phyloP scores from a whole-genome alignment of 805 yeast genomes.

The Ogataea minuta region DNA sequence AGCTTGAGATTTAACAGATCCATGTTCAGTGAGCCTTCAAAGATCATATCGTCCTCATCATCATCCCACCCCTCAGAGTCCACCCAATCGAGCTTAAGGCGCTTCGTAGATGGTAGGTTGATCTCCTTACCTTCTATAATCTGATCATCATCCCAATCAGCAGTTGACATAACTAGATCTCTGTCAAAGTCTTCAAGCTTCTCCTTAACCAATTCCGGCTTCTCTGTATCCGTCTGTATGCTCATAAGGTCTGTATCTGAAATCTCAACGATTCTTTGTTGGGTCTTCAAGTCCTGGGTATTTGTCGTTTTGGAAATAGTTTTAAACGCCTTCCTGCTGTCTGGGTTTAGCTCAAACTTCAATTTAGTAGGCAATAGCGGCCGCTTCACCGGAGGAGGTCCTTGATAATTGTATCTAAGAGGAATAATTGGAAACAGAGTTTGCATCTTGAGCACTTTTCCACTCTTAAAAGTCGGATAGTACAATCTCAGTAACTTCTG shows the following conservation, averaged over 20 bases:
- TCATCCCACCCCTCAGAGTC: slow-evolving; percentile 44
- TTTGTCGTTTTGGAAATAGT: slow-evolving; percentile 20
- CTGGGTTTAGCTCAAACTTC: slow-evolving; percentile 60
- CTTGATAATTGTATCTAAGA: slow-evolving; percentile 48
- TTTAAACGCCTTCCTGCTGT: slow-evolving; percentile 54
- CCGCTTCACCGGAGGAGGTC: slow-evolving; percentile 42
- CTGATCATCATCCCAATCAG: slow-evolving; percentile 74
- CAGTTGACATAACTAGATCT: slow-evolving; percentile 63
- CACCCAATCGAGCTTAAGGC: slow-evolving; percentile 31
- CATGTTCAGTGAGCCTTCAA: slow-evolving; percentile 57
- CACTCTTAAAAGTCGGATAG: slow-evolving; percentile 61
- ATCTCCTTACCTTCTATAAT: slow-evolving; percentile 50
- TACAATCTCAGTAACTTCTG: slow-evolving; percentile 42
- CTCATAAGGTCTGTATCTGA: slow-evolving; percentile 29
- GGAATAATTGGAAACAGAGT: slow-evolving; percentile 61
- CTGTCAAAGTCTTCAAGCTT: slow-evolving; percentile 43
- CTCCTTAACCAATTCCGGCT: slow-evolving; percentile 20
- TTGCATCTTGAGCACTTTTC: slow-evolving; percentile 62
- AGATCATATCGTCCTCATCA: slow-evolving; percentile 67
- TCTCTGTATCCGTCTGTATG: slow-evolving; percentile 16
- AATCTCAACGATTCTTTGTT: slow-evolving; percentile 27
- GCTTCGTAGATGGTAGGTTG: slow-evolving; percentile 24
- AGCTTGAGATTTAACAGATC: slow-evolving; percentile 44
- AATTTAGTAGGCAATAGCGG: slow-evolving; percentile 60
- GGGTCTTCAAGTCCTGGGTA: slow-evolving; percentile 12